Base-by-base conservation (phyloP, 805 yeast species). In the Starmerella tilneyi region DNA sequence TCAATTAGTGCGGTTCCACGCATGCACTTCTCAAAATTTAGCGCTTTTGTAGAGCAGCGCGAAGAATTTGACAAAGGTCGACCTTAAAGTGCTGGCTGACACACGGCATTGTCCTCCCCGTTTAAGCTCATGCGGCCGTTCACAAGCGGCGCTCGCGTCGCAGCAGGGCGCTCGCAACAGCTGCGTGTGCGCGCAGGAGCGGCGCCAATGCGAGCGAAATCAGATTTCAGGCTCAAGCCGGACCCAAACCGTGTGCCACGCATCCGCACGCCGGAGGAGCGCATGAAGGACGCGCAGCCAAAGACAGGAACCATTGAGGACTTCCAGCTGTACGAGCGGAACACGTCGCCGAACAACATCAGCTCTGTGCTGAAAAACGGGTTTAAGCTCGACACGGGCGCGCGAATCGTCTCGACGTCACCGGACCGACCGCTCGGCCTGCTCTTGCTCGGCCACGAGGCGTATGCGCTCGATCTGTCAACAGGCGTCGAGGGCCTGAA, bases 381-480 rank as follows among this genome's bases (percentile, higher is more conserved):
- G 2, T 76, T 78, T 47, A 69, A 76, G 28, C 72, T 83, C 49
- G 67, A 80, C 73, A 48, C 60, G 69, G 43, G 72, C 68, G 44
- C 71, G 75, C 12, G 65, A 61, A 20, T 57, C 45, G 36, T 40
- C 5, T 31, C 41, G 66, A 33, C 29, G 12, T 76, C 53, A 3
- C 28, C 48, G 0, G 48, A 52, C 20, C 20, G 23, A 30, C 64
- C 63, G 4, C 21, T 31, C 11, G 66, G 59, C 8, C 52, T 61
- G 33, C 40, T 62, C 16, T 50, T 63, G 31, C 48, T 63, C 13
- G 55, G 75, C 66, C 55, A 62, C 11, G 85, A 80, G 55, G 72
- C 78, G 1, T 74, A 76, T 50, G 80, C 79, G 55, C 69, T 81
- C 32, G 72, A 76, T 52, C 57, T 81, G 35, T 53, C 50, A 23